Evolutionary conservation across 306 rosid genomes (phyloP).

Genomic region (Clitoria ternatea): DNA sequence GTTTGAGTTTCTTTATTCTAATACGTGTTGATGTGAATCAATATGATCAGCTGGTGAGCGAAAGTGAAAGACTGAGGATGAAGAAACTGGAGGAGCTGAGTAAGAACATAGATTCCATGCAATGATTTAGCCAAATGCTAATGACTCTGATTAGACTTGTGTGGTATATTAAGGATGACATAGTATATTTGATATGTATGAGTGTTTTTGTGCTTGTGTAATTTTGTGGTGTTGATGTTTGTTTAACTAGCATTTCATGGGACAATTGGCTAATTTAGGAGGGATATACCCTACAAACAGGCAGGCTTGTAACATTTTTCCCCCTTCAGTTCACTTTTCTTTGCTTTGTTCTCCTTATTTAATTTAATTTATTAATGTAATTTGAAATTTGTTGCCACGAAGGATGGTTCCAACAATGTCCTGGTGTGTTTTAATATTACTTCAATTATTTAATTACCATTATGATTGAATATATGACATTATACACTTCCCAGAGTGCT

Average conservation of each 20-base stretch:
- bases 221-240: constrained; percentile 48
- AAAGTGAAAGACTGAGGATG: constrained; percentile 94
- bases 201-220: constrained; percentile 63
- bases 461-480: not conserved
- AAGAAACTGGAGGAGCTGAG: constrained; percentile 99
- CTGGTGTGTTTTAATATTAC: constrained; percentile 2
- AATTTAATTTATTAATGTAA: constrained; percentile 48
- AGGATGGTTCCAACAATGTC: constrained; percentile 14
- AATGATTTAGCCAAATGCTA: constrained; percentile 42
- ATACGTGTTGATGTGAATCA: not conserved
- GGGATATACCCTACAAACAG: constrained; percentile 58
- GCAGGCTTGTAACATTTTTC: constrained; percentile 59
- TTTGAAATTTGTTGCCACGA: constrained; percentile 30
- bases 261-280: constrained; percentile 58
- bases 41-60: constrained; percentile 50
- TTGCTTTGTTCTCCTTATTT: constrained; percentile 24
- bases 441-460: constrained; percentile 1
- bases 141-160: constrained; percentile 74
- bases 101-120: constrained; percentile 83
- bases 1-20: not conserved
- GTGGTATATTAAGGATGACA: constrained; percentile 76
- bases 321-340: constrained; percentile 27
- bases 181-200: constrained; percentile 48
- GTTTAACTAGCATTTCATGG: constrained; percentile 53
- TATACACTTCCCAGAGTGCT: not conserved